Base-by-base conservation (phyloP, 208 protist species). In the Trypanosomatidae sp. region DNA sequence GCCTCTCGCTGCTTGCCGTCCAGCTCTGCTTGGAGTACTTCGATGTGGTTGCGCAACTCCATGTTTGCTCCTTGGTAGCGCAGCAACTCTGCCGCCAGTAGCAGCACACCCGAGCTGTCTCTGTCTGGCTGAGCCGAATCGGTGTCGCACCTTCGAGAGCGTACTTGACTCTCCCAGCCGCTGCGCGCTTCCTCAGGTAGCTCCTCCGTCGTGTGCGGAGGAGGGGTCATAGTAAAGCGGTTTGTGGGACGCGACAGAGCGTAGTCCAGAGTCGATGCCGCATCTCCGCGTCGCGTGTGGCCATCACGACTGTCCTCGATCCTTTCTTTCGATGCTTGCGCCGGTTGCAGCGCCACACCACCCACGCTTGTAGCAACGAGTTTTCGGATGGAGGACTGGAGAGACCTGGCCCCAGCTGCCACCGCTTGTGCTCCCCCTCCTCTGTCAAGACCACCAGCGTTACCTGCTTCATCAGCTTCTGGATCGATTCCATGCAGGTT, bases 1-100 rank as follows among this genome's bases (percentile, higher is more conserved):
- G 84, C 62, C 70, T 93, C 89, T 7, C 85, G 84, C 56, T 83
- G 60, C 58, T 93, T 89, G 2, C 71, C 62, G 52, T 95, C 87
- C 41, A 93, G 70, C 59, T 87, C 72, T 8, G 77, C 73, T 43
- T 86, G 74, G 28, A 89, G 76, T 10, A 86, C 52, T 0, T 86
- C 82, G 36, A 95, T 78, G 47, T 89, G 71, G 13, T 83, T 79
- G 3, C 86, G 85, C 53, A 95, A 76, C 46, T 91, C 83, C 25
- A 81, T 70, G 69, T 92, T 94, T 8, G 71, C 69, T 22, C 70
- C 72, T 59, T 91, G 89, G 62, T 94, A 91, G n/a, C 77, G 76
- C 53, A 95, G 62, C 36, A 87, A 84, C 62, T 91, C 84, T 13
- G 79, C 69, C 6, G 91, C 84, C n/a, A 95, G 76, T 22, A 75